These are phyloP conservation scores for Hypoxylon cercidicola DNA, from an alignment of 495 filamentous ascomycete genomes.

Conservation along the genomic window DNA sequence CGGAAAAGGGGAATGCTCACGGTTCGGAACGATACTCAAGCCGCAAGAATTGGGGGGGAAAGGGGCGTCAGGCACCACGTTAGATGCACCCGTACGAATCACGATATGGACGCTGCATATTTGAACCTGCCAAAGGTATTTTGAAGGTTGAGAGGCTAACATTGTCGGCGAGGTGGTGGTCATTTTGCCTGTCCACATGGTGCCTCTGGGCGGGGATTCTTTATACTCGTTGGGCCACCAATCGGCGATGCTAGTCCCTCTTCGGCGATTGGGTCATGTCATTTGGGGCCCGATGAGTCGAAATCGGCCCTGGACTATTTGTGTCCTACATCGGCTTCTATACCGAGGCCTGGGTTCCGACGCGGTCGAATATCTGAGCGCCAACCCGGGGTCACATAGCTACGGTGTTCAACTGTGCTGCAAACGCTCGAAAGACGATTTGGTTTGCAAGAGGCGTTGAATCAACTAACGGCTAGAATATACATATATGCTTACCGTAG, in stretches of 20 bases:
- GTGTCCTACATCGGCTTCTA: constrained; percentile 18
- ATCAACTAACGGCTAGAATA: too few species aligned
- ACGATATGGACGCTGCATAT: not conserved
- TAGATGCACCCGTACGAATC: not conserved
- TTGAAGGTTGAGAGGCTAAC: constrained; percentile 8
- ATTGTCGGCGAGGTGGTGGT: constrained; percentile 18
- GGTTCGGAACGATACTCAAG: too few species aligned
- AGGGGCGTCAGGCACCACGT: too few species aligned
- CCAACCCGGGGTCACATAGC: not conserved
- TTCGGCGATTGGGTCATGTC: constrained; percentile 8
- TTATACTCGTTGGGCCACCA: constrained; percentile 19
- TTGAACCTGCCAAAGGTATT: constrained; percentile 5
- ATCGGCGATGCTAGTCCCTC: constrained; percentile 24
- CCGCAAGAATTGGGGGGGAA: too few species aligned
- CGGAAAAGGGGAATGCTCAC: not conserved
- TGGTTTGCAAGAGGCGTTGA: too few species aligned
- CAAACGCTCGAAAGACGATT: too few species aligned
- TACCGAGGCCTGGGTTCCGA: not conserved
- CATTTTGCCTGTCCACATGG: constrained; percentile 11
- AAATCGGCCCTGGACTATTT: not conserved
- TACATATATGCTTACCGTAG: too few species aligned
- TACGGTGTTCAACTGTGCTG: not conserved
- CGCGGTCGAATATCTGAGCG: not conserved
- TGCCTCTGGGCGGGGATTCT: constrained; percentile 18
- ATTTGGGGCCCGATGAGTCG: constrained; percentile 15